Conservation (phyloP, 2,329 filamentous ascomycete species). For the Aspergillus pseudoviridinutans region DNA sequence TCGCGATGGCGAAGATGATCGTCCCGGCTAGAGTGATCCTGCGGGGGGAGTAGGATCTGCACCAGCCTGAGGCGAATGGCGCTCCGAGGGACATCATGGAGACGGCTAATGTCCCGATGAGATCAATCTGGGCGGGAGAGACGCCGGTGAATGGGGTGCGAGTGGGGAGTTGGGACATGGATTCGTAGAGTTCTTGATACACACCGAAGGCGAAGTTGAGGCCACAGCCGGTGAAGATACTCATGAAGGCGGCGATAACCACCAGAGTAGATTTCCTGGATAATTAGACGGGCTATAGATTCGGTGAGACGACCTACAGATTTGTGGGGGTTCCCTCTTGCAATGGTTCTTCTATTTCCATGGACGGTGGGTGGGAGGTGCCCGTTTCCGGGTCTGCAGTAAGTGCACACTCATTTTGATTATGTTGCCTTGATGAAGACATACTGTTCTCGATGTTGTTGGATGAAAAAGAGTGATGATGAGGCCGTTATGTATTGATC, state of each 20-base stretch:
- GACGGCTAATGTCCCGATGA: constrained; percentile 37
- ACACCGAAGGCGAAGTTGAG: constrained; percentile 41
- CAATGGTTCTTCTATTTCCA: background rate
- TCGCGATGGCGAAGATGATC: constrained; percentile 30
- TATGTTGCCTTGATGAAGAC: background rate
- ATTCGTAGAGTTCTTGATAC: constrained; percentile 40
- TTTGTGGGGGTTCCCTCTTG: background rate
- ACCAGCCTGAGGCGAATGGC: constrained; percentile 34
- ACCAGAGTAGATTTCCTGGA: constrained; percentile 3
- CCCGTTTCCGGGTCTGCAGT: background rate
- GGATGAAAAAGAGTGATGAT: background rate
- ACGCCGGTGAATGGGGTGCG: constrained; percentile 32
- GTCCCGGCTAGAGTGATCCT: constrained; percentile 30
- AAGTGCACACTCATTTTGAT: background rate
- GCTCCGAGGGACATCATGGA: constrained; percentile 38
- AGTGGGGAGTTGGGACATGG: constrained; percentile 21
- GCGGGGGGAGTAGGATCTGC: constrained; percentile 32
- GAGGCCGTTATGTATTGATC: background rate
- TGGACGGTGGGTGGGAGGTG: background rate
- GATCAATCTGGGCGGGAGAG: constrained; percentile 34
- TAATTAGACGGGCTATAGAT: background rate
- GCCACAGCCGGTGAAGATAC: constrained; percentile 36
- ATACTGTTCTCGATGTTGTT: background rate
- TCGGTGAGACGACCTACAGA: background rate
- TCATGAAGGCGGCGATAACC: constrained; percentile 22